phyloP scores from a whole-genome alignment of 805 yeast species.

The Candida anglica region DNA sequence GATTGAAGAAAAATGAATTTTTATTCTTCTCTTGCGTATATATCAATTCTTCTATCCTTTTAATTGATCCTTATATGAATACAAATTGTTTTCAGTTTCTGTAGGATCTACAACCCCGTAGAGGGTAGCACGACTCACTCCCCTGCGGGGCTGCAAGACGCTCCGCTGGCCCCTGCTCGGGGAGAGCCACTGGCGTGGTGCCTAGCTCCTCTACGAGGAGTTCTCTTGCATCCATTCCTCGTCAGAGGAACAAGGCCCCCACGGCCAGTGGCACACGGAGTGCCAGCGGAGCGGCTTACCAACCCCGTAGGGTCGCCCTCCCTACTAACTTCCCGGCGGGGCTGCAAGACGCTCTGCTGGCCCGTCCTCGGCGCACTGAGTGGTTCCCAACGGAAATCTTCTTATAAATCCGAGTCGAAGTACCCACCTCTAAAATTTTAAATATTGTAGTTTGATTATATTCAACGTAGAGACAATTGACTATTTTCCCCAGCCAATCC shows the following conservation, averaged over 20 bases:
- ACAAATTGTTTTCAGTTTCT: too few species aligned
- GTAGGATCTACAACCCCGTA: too few species aligned
- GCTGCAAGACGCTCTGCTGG: neutral
- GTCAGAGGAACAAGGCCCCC: too few species aligned
- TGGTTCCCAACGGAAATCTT: neutral
- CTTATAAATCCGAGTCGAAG: too few species aligned
- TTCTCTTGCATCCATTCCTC: too few species aligned
- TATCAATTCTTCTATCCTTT: neutral
- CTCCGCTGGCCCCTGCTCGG: constrained; percentile 1
- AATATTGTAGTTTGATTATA: too few species aligned
- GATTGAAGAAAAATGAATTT: constrained; percentile 11
- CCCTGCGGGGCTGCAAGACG: neutral
- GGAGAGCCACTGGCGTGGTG: neutral
- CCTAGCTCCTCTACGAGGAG: neutral
- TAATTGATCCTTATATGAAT: too few species aligned
- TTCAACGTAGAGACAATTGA: too few species aligned
- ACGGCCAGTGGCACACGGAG: neutral
- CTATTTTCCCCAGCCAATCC: too few species aligned
- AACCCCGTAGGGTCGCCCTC: neutral
- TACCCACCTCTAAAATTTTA: too few species aligned
- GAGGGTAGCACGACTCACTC: neutral
- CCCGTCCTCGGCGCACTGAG: neutral
- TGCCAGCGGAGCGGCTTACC: neutral
- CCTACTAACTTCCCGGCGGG: neutral
- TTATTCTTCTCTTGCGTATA: too few species aligned